A percentile compares a stretch with the other conserved stretches of the same genome.
phyloP scores from a whole-genome alignment of 805 yeast genomes.

The Scheffersomyces stipitis region DNA sequence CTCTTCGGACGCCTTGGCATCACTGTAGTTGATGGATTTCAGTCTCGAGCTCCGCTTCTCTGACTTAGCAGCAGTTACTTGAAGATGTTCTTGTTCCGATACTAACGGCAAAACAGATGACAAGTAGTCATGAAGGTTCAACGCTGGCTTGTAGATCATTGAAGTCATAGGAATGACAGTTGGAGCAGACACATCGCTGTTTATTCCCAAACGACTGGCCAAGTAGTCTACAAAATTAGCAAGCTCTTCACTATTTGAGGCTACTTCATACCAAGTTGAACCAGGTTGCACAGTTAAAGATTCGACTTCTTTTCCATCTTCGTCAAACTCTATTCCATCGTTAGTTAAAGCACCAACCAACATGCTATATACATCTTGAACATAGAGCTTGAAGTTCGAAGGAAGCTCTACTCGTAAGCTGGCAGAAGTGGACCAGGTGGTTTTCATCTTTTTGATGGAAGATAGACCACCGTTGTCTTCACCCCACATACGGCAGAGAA shows the following conservation, averaged over 20 bases:
- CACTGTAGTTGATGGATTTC: slow-evolving; percentile 5
- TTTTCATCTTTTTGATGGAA: slow-evolving; percentile 33
- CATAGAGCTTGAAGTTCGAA: slow-evolving; percentile 39
- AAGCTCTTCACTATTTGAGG: slow-evolving; percentile 29
- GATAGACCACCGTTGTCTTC: slow-evolving; percentile 35
- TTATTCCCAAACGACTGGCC: slow-evolving; percentile 19
- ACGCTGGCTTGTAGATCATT: slow-evolving; percentile 25
- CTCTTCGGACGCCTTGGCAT: slow-evolving; percentile 2
- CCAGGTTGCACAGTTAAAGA: too few relatives aligned
- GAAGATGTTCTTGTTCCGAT: slow-evolving; percentile 21
- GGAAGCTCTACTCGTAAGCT: slow-evolving; percentile 12
- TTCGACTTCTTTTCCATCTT: slow-evolving; percentile 18
- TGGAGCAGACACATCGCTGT: neutral
- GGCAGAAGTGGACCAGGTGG: slow-evolving; percentile 14
- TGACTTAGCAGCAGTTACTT: slow-evolving; percentile 4
- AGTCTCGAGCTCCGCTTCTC: slow-evolving; percentile 1
- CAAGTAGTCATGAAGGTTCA: slow-evolving; percentile 30
- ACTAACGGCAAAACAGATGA: slow-evolving; percentile 27
- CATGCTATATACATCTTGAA: slow-evolving; percentile 39
- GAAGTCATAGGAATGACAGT: slow-evolving; percentile 15
- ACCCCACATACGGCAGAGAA: slow-evolving; percentile 36
- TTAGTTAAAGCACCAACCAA: slow-evolving; percentile 23
- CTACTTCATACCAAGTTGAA: slow-evolving; percentile 44
- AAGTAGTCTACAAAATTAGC: slow-evolving; percentile 24
- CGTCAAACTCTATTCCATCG: slow-evolving; percentile 37